Base-by-base conservation (phyloP, 164 flowering plant genomes). In the Echeveria elegans region DNA sequence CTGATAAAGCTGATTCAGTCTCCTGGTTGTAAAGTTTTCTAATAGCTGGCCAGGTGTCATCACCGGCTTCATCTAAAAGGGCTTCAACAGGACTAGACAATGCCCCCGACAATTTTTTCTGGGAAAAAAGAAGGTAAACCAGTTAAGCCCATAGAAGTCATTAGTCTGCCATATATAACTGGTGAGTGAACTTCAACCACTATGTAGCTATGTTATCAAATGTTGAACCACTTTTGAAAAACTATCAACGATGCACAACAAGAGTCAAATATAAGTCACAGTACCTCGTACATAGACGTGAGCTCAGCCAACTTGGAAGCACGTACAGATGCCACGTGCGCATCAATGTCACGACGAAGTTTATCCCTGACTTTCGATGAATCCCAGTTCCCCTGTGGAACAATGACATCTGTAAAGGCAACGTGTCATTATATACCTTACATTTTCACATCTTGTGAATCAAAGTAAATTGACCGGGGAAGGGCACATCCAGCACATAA, bases 31-130 rank as follows among this genome's bases (percentile, higher is more conserved):
- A 85, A 78, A 95, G 90, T 62, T 82, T 92, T 74, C 87, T 88
- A 75, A 95, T 90, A 67, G 97, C 79, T 2, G 92, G 88, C 99
- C 99, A 95, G 34, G 99, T 95, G 36, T 86, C 96, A 69, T 68
- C 72, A 65, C 78, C 77, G 69, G 98, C 97, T 71, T 84, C 88
- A 77, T 92, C 97, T 67, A 95, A 72, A 73, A 92, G 90, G 65
- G 88, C 89, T 75, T 87, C 99, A 64, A 95, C 91, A 38, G 99
- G 96, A 70, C 81, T 98, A 40, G 79, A 67, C 66, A 95, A 81
- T 65, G 97, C 90, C 59, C 82, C 86, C 32, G 82, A 82, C 53
- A 95, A 76, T 84, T 84, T 88, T 72, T 65, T 77, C 99, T 95
- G 84, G 66, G 45, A 62, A 10, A 61, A 66, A 38, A n/a, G n/a